phyloP scores from a whole-genome alignment of 495 filamentous ascomycete genomes.

The Penicillium argentinense region DNA sequence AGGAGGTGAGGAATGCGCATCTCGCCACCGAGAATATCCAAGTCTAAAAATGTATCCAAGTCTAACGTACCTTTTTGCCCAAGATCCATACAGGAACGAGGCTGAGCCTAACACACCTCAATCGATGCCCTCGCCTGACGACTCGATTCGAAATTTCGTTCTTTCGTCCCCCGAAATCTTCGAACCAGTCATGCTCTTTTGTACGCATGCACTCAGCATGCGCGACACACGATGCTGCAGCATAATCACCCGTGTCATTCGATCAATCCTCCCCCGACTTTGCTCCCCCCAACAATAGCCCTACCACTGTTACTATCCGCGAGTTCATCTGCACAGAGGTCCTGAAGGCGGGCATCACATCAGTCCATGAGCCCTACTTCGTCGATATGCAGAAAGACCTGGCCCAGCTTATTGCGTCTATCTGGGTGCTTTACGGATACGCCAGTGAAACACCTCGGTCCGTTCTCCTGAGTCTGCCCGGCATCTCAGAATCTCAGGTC shows the following conservation, averaged over 20 bases:
- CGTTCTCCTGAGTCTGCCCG: constrained; percentile 58
- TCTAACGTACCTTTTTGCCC: not conserved
- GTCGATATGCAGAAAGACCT: constrained; percentile 95
- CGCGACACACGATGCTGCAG: constrained; percentile 86
- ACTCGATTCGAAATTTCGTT: constrained; percentile 73
- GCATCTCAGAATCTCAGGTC: constrained; percentile 48
- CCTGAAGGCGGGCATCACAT: constrained; percentile 78
- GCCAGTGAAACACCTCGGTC: constrained; percentile 54
- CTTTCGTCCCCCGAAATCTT: constrained; percentile 75
- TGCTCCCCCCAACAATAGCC: constrained; percentile 46
- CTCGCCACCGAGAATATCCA: not conserved
- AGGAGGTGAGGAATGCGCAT: constrained; percentile 35
- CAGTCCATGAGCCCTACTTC: constrained; percentile 91
- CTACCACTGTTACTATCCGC: constrained; percentile 68
- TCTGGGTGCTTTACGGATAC: constrained; percentile 70
- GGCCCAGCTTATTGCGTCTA: constrained; percentile 80
- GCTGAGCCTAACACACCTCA: constrained; percentile 43
- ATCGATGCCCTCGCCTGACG: constrained; percentile 33
- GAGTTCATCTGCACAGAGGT: constrained; percentile 89
- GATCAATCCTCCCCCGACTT: constrained; percentile 83
- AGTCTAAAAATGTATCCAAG: not conserved
- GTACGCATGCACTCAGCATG: constrained; percentile 85
- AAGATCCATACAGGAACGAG: constrained; percentile 43
- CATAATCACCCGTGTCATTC: constrained; percentile 79
- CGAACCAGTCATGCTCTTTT: constrained; percentile 86